Evolutionary conservation across 2,329 filamentous ascomycete genomes (phyloP), one percentile per base, ranked within the genome.

Genomic region (Fusarium camptoceras): DNA sequence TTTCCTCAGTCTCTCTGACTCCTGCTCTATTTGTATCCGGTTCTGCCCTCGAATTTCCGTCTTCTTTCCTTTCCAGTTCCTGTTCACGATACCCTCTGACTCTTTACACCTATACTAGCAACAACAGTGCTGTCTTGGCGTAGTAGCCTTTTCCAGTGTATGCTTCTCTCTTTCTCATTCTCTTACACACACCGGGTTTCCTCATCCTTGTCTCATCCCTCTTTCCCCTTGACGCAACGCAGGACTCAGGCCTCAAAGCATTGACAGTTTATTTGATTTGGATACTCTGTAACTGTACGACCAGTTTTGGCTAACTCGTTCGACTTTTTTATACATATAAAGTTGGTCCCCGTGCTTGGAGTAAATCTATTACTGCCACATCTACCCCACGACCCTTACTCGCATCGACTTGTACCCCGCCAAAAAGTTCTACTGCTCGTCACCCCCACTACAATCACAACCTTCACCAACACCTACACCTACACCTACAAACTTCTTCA

Each of bases 381-480:
- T 61, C 61, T 75, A 75, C 73, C 73, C 73, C 73, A 66, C 73
- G 72, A 75, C 73, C 68, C 66, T 72, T 65, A 42, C 44, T 68
- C 55, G 41, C 59, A 53, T 64, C 63, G 70, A 65, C 59, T 47
- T 64, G 51, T 71, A 73, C 73, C 73, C 73, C 73, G 69, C 73
- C 73, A 76, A 76, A 76, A 68, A 65, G 59, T 64, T 64, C 60
- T 64, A 53, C 58, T 68, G 61, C 58, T 69, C 64, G 51, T 37
- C 41, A 41, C 50, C 59, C 55, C 56, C 56, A 61, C 67, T 60
- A 31, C 73, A 69, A 61, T 64, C 68, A 54, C 51, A 60, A 39
- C 72, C 68, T 59, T 66, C 48, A 66, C 65, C 63, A 71, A 54
- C 60, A 57, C 64, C 30, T 25, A 34, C 47, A 59, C 46, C 46